Evolutionary conservation across 805 yeast genomes (phyloP), one percentile per base, ranked within the genome.

Genomic region (Yarrowia osloensis): DNA sequence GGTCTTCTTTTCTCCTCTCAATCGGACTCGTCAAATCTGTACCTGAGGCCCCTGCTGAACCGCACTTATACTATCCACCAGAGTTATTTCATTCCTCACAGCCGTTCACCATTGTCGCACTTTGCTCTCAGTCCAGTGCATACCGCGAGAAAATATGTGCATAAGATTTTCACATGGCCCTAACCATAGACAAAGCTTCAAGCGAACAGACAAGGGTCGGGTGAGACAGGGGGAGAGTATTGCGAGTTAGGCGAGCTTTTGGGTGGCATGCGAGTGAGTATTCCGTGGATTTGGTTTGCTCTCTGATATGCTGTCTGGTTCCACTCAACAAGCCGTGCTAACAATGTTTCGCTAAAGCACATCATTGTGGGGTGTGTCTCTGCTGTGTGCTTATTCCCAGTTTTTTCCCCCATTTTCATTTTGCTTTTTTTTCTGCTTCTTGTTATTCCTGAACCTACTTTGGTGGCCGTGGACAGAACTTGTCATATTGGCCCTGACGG

Each of bases 141-240:
- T 50, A 33, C 57, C 40, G 17, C 57, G 61, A 54, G 11, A 54
- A 50, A 52, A 54, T 54, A 54, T 54, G 61, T 54, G 61, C 61
- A 54, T 54, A 54, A 54, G 61, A 54, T 54, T 54, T 54, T 54
- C 61, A 54, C 61, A 54, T 54, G 61, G 61, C 44, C 22, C 44
- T 35, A 52, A 54, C 40, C 21, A 17, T 50, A 21, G 28, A 2
- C 9, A 50, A 50, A 49, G 28, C 57, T 50, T 33, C 57, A 29
- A 49, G 55, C 26, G 55, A 33, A 52, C 29, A n/a, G 22, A 54
- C 61, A 54, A 54, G 44, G 61, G 61, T 24, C 13, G 29, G 37
- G 61, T 54, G 61, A 54, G 61, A 54, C 61, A 54, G 61, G 61
- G 61, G 61, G 39, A n/a, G 19, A 21, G 46, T 21, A 2, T n/a